Conservation (phyloP, 441 rosid genomes). For the Populus hybrid region DNA sequence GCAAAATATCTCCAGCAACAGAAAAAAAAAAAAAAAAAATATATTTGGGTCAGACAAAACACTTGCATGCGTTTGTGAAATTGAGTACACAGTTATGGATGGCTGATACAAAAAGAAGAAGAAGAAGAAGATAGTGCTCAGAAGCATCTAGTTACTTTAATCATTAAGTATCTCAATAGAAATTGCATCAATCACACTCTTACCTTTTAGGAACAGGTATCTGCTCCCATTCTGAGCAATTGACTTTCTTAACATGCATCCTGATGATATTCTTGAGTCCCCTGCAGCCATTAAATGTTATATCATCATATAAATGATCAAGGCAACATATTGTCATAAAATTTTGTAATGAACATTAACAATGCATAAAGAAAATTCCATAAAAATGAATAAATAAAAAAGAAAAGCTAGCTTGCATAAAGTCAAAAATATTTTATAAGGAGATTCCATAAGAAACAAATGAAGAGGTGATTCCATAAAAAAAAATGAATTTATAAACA, state of each 20-base stretch:
- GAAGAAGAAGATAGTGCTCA: background rate
- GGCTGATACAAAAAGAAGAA: background rate
- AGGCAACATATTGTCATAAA: background rate
- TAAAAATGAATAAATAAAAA: background rate
- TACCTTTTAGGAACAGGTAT: slow-evolving; percentile 85
- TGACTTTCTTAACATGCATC: slow-evolving; percentile 63
- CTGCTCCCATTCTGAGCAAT: slow-evolving; percentile 91
- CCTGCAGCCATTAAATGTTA: slow-evolving; percentile 37
- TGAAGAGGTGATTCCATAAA: background rate
- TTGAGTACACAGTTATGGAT: background rate
- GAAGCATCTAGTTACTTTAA: background rate
- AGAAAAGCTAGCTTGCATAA: background rate
- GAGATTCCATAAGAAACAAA: background rate
- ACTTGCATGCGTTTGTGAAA: background rate
- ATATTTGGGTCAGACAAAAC: background rate
- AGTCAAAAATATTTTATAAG: background rate
- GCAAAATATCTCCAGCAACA: background rate
- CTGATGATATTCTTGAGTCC: slow-evolving; percentile 83
- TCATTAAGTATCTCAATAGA: background rate
- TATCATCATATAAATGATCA: slow-evolving; percentile 8
- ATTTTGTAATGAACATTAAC: background rate
- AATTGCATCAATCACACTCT: slow-evolving; percentile 7
- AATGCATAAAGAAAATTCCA: background rate
- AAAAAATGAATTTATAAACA: background rate
- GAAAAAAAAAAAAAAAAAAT: background rate